These are phyloP conservation scores for Fusarium cicatricum DNA, from an alignment of 2,329 filamentous ascomycete genomes.

Conservation along the genomic window DNA sequence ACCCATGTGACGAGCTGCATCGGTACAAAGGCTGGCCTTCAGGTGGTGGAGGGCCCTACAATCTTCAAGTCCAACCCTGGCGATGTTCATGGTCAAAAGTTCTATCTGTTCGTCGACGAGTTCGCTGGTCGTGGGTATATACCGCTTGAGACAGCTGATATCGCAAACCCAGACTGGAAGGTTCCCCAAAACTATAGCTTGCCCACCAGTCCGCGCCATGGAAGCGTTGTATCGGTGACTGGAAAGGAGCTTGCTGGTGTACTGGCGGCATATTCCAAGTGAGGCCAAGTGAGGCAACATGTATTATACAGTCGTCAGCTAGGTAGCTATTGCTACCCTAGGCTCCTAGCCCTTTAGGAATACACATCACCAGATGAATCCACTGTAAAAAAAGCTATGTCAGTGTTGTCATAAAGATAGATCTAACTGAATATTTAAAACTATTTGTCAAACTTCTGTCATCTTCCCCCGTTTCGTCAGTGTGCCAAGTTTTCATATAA, in stretches of 20 bases:
- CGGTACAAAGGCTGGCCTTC: slow-evolving; percentile 1
- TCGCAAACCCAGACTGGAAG: not conserved
- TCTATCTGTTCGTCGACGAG: not conserved
- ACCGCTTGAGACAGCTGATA: not conserved
- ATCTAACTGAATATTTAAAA: too few species aligned
- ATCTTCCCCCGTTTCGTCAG: too few species aligned
- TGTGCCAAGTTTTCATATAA: too few species aligned
- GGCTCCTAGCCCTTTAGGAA: too few species aligned
- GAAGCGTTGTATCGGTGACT: slow-evolving; percentile 1
- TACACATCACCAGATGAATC: too few species aligned
- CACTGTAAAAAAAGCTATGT: too few species aligned
- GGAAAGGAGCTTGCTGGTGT: not conserved
- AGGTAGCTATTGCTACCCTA: too few species aligned
- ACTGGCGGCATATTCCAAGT: not conserved
- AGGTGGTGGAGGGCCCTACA: slow-evolving; percentile 6
- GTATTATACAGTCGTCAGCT: too few species aligned
- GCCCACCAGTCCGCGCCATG: slow-evolving; percentile 9
- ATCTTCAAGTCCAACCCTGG: slow-evolving; percentile 11
- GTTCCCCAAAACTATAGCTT: not conserved
- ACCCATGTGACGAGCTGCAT: slow-evolving; percentile 1
- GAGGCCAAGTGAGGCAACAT: too few species aligned
- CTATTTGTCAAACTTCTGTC: too few species aligned
- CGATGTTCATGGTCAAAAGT: slow-evolving; percentile 3
- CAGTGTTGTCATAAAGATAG: too few species aligned
- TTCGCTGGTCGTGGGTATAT: slow-evolving; percentile 5